These are phyloP conservation scores for Austroboletus eburneus DNA, from an alignment of 768 basidiomycete genomes.

Conservation along the genomic window DNA sequence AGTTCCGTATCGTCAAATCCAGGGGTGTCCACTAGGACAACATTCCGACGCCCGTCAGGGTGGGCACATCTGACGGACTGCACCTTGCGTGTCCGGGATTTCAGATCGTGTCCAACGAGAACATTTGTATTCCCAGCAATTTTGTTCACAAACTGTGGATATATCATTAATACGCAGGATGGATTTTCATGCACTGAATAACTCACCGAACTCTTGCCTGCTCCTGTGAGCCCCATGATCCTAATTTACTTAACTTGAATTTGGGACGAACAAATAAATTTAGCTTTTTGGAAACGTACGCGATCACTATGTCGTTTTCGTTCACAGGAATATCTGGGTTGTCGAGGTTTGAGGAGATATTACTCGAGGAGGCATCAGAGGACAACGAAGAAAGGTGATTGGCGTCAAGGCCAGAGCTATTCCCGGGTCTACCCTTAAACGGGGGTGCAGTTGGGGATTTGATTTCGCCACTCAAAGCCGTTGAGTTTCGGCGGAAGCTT, in stretches of 20 bases:
- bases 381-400: neutral
- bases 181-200: neutral
- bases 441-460: too few species aligned
- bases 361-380: neutral
- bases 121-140: neutral
- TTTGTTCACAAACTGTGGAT: conserved; percentile 12
- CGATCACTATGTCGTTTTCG: conserved; percentile 14
- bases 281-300: conserved; percentile 6
- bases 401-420: neutral
- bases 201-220: conserved; percentile 20
- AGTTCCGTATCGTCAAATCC: conserved; percentile 15
- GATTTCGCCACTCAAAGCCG: too few species aligned
- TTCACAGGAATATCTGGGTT: too few species aligned
- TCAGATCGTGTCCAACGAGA: neutral
- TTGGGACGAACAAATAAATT: neutral
- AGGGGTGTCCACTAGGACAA: conserved; percentile 17
- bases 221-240: conserved; percentile 16
- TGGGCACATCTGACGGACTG: conserved; percentile 9
- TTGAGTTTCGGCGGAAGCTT: too few species aligned
- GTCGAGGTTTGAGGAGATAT: too few species aligned
- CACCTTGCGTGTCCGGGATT: conserved; percentile 7
- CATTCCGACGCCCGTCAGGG: conserved; percentile 10
- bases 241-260: conserved; percentile 6
- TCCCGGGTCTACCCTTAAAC: too few species aligned
- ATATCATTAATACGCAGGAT: neutral